Evolutionary conservation across 257 asterid species (phyloP), one percentile per base, ranked within the genome.

Genomic region (Petunia secreta): DNA sequence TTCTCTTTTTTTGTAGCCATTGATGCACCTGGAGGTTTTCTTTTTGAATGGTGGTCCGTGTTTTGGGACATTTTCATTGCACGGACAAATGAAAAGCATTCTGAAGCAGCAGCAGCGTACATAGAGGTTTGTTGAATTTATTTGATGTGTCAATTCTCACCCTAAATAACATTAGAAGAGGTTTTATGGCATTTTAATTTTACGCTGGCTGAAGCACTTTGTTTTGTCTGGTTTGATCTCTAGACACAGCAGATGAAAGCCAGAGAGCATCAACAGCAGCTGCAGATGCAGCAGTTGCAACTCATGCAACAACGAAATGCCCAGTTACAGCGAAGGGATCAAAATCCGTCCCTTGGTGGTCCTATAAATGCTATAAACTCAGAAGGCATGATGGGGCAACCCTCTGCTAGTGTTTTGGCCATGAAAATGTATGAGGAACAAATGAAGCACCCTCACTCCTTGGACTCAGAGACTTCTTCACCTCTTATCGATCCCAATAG

Each of bases 11-110:
- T 84, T 87, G 85, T 87, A 96, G 98, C 99, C 50, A 96, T 96
- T 83, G 99, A 96, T 83, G 99, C 99, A 10, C 99, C 99, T 39
- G 99, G 99, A 81, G 99, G 99, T 68, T 96, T 96, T 90, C 94
- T 96, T 40, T 92, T 92, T 53, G 99, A 96, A 75, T 96, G 99
- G 99, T 96, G 99, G 99, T 96, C 99, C 16, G 98, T 94, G 65
- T 94, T 96, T 84, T 96, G 99, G 99, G 99, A 96, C 85, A 96
- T 96, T 79, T 96, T 92, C 89, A 96, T 96, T 78, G 97, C 99
- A 64, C 91, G 99, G 90, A 94, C 98, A 67, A 96, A 96, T 55
- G 99, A 90, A 85, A 96, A 96, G 90, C 99, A 96, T 88, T 96
- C 99, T 6, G 99, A 96, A 85, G 86, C 98, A 83, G 99, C 99